phyloP scores from a whole-genome alignment of 805 yeast genomes.

The Zygoascus flipseniorum region DNA sequence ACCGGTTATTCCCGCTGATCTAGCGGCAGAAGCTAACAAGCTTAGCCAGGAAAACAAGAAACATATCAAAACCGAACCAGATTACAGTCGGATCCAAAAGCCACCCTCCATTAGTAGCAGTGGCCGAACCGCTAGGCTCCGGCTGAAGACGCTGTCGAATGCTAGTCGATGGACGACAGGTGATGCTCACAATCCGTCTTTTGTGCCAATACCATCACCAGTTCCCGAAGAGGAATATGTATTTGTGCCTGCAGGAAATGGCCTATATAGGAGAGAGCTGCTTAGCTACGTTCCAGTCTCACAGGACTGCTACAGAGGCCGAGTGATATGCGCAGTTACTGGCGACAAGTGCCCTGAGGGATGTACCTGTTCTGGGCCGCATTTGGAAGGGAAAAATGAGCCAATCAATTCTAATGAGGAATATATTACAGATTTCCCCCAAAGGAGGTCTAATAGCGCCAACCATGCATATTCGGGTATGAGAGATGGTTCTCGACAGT shows the following conservation, averaged over 20 bases:
- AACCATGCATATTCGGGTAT: background rate
- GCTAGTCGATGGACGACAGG: conserved; percentile 23
- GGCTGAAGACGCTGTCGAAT: conserved; percentile 19
- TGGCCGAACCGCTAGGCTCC: background rate
- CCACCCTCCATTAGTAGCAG: background rate
- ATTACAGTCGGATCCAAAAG: background rate
- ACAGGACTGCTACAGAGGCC: background rate
- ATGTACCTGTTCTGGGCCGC: background rate
- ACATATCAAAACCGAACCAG: background rate
- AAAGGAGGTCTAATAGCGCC: background rate
- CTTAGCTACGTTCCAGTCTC: conserved; percentile 4
- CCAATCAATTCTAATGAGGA: background rate
- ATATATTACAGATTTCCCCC: background rate
- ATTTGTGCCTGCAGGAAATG: conserved; percentile 28
- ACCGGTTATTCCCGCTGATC: conserved; percentile 1
- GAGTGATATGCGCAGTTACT: background rate
- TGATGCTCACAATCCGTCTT: background rate
- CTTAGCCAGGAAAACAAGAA: background rate
- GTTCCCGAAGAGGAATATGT: conserved; percentile 16
- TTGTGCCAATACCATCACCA: background rate
- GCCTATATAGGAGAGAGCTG: conserved; percentile 23
- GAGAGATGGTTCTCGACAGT: background rate
- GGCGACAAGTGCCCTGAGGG: background rate
- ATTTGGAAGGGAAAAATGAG: background rate
- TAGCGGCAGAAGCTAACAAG: background rate